These are phyloP conservation scores for Boeremia exigua DNA, from an alignment of 2,329 filamentous ascomycete genomes.

Conservation along the genomic window DNA sequence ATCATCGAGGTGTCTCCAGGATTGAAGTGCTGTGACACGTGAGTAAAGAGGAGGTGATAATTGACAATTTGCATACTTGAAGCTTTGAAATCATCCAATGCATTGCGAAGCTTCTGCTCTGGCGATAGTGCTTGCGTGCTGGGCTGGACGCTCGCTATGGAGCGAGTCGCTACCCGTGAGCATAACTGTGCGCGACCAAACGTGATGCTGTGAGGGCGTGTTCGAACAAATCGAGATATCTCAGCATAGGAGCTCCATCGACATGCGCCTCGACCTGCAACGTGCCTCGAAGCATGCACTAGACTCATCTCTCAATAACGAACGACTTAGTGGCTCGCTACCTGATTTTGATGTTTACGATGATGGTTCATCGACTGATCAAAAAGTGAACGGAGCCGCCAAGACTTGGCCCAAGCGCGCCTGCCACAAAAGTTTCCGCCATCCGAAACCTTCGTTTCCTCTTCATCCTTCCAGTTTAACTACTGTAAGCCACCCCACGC, in stretches of 20 bases:
- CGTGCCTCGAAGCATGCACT: constrained; percentile 24
- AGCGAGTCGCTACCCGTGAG: constrained; percentile 17
- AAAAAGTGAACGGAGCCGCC: constrained; percentile 10
- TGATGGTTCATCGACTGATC: constrained; percentile 9
- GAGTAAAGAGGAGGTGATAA: neutral
- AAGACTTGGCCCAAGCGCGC: constrained; percentile 29
- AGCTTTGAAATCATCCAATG: constrained; percentile 40
- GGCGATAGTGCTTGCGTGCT: constrained; percentile 6
- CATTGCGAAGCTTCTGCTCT: constrained; percentile 29
- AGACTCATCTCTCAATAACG: constrained; percentile 28
- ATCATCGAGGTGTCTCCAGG: constrained; percentile 41
- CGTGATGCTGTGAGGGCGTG: constrained; percentile 40
- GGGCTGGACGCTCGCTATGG: constrained; percentile 19
- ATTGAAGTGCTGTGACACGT: constrained; percentile 7
- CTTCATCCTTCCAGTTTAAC: constrained; percentile 99
- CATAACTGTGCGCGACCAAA: constrained; percentile 15
- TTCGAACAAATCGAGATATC: constrained; percentile 41
- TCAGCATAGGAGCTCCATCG: constrained; percentile 42
- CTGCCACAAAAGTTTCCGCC: constrained; percentile 45
- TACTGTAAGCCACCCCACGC: constrained; percentile 70
- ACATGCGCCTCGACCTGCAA: constrained; percentile 18
- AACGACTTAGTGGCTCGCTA: neutral
- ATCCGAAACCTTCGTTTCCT: constrained; percentile 46
- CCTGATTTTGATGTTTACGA: neutral
- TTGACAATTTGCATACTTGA: constrained; percentile 29